Base-by-base conservation (phyloP, 2,329 filamentous ascomycete genomes). In the Colletotrichum endophyticum region DNA sequence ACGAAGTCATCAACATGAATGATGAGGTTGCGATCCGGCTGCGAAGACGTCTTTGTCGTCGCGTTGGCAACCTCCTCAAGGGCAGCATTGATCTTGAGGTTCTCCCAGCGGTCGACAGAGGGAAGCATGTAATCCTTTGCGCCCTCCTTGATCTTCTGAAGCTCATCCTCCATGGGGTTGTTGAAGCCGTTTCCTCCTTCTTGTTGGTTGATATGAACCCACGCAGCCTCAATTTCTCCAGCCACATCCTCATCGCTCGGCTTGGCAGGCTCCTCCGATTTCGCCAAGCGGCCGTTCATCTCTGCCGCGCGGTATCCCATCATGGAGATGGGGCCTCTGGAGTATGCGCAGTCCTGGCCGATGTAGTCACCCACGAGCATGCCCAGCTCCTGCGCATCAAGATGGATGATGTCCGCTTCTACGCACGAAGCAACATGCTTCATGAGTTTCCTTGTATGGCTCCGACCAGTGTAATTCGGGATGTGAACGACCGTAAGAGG, bases 1-100 rank as follows among this genome's bases (percentile, higher is more conserved):
- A 94, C 92, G 81, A 95, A 94, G 82, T 99, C 95, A 82, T 94
- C 92, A 15, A 98, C 86, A 80, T 95, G 95, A 53, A 98, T 88
- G 74, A 99, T 93, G 9, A 96, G 89, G 28, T 88, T 89, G 27
- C 83, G 88, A 82, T 80, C 82, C 7, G 75, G 57, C 25, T 77
- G 34, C 27, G 61, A 72, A 5, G 66, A 56, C 36, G 53, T 67
- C 53, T 63, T 75, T 13, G 34, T 19, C 12, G 66, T 53, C 12
- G 61, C 44, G 79, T 82, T 80, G 8, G 78, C 63, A n/a, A 94
- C 84, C 63, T 89, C 86, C 63, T 92, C 90, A 57, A 94, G 79
- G 8, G 90, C 87, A 36, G 89, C 87, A 69, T 89, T 88, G 75
- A 92, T 85, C 82, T 94, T 94, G 49, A 93, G 84, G 39, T 91